Evolutionary conservation across 2,329 filamentous ascomycete genomes (phyloP).

Genomic region (Pestalotiopsis fici): DNA sequence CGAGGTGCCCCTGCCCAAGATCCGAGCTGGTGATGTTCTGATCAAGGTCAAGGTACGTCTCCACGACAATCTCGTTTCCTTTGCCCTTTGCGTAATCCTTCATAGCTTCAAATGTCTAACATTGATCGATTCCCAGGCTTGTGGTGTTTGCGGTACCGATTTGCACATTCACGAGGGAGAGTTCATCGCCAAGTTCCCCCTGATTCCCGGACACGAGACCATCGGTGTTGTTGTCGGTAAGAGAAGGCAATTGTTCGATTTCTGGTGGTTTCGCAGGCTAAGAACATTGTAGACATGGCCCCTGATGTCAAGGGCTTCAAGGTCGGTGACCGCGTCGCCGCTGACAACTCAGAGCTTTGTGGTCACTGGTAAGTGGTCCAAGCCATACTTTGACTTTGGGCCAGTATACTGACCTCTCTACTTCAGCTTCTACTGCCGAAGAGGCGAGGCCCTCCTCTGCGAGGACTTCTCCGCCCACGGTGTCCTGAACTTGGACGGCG

Average conservation of each 20-base stretch:
- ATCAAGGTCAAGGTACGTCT: slow-evolving; percentile 63
- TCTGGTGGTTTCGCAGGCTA: slow-evolving; percentile 1
- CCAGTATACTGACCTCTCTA: slow-evolving; percentile 12
- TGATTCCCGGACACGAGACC: slow-evolving; percentile 70
- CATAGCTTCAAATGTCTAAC: slow-evolving; percentile 16
- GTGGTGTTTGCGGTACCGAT: slow-evolving; percentile 38
- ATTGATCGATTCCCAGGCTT: slow-evolving; percentile 20
- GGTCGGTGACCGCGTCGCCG: slow-evolving; percentile 65
- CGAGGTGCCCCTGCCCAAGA: slow-evolving; percentile 60
- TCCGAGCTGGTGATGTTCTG: slow-evolving; percentile 61
- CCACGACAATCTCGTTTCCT: not conserved
- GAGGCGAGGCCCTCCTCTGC: slow-evolving; percentile 68
- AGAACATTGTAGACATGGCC: slow-evolving; percentile 21
- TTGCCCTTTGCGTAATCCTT: not conserved
- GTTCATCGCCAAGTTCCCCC: slow-evolving; percentile 64
- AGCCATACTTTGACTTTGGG: not conserved
- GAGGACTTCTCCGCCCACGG: slow-evolving; percentile 69
- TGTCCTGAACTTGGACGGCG: slow-evolving; percentile 64
- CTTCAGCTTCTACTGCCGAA: slow-evolving; percentile 65
- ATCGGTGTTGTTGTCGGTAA: slow-evolving; percentile 62
- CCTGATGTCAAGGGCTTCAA: slow-evolving; percentile 60
- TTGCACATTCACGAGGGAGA: slow-evolving; percentile 68
- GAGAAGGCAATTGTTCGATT: not conserved
- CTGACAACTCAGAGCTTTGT: slow-evolving; percentile 68
- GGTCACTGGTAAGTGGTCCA: slow-evolving; percentile 52